Evolutionary conservation across 108 stramenopile species (phyloP), one percentile per base, ranked within the genome.

Genomic region (Asterionellopsis glacialis): DNA sequence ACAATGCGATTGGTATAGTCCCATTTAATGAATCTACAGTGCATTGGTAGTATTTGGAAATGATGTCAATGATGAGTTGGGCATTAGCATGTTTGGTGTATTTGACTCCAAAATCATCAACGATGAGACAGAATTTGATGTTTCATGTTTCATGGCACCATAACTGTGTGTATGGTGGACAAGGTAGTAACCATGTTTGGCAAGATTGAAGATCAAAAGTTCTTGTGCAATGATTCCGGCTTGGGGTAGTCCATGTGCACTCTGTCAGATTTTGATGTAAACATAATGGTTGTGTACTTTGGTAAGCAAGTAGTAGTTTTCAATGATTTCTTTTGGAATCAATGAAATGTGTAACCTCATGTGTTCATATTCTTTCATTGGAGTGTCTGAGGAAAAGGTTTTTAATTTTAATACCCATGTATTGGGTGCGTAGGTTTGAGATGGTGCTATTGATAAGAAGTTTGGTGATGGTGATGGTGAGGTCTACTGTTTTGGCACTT

Each of bases 31-130:
- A 71, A 39, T 69, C 65, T n/a, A 11, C 54, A 22, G 50, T 45
- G 33, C n/a, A 21, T 1, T 41, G 51, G 58, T 74, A 79, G 12
- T 16, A 43, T 19, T 44, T 23, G 39, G 45, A 13, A 22, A 79
- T 65, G 2, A 60, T 45, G 12, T 59, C 47, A 49, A 78, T 43
- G 41, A 79, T 64, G 26, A 71, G 82, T 16, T 77, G 63, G 0
- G 55, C 60, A 53, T 77, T 67, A 10, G 39, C 53, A 10, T 64
- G 16, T 27, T 52, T 49, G 16, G 51, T 43, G 63, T 75, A 83
- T 67, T 76, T 68, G 45, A 83, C 52, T 19, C 56, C 73, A 54
- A 76, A 76, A 60, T 83, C 78, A 41, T 83, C 77, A 18, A 83
- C 82, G 6, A 78, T 73, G 9, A 83, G 60, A 1, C 63, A 49